phyloP scores from a whole-genome alignment of 129 eudicot genomes.

The Daucus carota region DH1_v3.0 NC_030388.2:32231001-32231500 shows the following conservation, averaged over 20 bases:
- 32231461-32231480: conserved; percentile 33
- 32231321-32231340: not conserved
- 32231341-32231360: not conserved
- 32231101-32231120: not conserved
- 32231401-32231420: not conserved
- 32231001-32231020: not conserved
- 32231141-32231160: not conserved
- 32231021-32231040: not conserved
- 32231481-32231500: conserved; percentile 35
- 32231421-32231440: not conserved
- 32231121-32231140: not conserved
- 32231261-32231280: not conserved
- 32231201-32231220: not conserved
- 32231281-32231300: not conserved
- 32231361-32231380: not conserved
- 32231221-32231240: not conserved
- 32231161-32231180: not conserved
- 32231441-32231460: not conserved
- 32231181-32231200: not conserved
- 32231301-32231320: not conserved
- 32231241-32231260: not conserved
- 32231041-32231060: not conserved
- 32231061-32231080: not conserved
- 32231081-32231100: not conserved
- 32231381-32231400: not conserved